These are phyloP conservation scores for Aspergillus hancockii DNA, from an alignment of 495 filamentous ascomycete species.

Conservation along the genomic window DNA sequence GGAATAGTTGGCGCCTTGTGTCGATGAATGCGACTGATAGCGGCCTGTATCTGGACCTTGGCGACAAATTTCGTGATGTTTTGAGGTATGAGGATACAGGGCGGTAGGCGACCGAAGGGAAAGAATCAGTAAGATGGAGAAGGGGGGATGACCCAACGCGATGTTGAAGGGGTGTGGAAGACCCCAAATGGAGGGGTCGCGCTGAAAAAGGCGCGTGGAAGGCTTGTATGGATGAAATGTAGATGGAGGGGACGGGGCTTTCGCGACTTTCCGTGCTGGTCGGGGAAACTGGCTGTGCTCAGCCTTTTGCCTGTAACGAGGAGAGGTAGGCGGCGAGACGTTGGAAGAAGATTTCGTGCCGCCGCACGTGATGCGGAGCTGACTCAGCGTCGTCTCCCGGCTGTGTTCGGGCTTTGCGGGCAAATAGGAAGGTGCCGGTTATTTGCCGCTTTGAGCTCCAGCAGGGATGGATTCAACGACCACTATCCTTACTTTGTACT, in stretches of 20 bases:
- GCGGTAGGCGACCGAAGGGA: conserved; percentile 30
- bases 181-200: conserved; percentile 29
- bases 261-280: conserved; percentile 46
- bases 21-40: conserved; percentile 33
- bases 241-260: conserved; percentile 47
- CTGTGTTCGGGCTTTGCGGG: background rate
- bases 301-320: conserved; percentile 41
- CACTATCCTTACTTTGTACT: background rate
- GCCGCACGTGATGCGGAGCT: conserved; percentile 27
- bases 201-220: conserved; percentile 39
- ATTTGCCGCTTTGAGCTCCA: background rate
- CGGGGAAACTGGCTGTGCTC: conserved; percentile 46
- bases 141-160: conserved; percentile 26
- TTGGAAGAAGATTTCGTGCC: conserved; percentile 42
- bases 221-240: conserved; percentile 45
- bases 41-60: conserved; percentile 33
- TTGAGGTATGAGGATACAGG: conserved; percentile 24
- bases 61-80: conserved; percentile 42
- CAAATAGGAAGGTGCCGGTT: background rate
- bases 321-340: conserved; percentile 31
- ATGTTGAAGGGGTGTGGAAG: conserved; percentile 22
- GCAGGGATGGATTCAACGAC: background rate
- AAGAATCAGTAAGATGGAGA: conserved; percentile 31
- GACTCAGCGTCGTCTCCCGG: conserved; percentile 17
- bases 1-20: conserved; percentile 16